Evolutionary conservation across 331 rosid species (phyloP).

Genomic region (Malus hybrid): DNA sequence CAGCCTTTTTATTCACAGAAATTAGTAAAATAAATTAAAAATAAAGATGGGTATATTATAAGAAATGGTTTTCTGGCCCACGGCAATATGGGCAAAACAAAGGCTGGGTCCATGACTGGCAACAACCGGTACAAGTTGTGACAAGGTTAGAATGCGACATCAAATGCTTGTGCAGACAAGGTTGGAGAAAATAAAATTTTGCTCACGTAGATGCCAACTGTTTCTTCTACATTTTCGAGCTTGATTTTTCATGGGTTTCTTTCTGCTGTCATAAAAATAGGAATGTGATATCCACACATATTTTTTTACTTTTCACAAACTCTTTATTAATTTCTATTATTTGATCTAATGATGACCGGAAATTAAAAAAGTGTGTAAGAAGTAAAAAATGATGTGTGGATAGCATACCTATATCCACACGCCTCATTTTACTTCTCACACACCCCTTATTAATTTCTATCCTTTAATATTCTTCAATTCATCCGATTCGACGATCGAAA

Average conservation of each 20-base stretch:
- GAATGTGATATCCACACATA: too few relatives aligned
- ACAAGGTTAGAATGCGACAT: not conserved
- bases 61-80: not conserved
- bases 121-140: not conserved
- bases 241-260: not conserved
- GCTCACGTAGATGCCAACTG: not conserved
- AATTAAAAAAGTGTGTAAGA: too few relatives aligned
- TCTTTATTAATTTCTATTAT: too few relatives aligned
- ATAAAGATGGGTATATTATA: not conserved
- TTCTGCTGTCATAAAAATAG: not conserved
- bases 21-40: not conserved
- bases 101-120: not conserved
- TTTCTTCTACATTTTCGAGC: not conserved
- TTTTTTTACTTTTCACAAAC: too few relatives aligned
- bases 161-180: not conserved
- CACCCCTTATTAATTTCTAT: too few relatives aligned
- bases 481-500: fast-evolving
- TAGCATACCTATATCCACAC: too few relatives aligned
- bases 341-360: too few relatives aligned
- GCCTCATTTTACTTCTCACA: too few relatives aligned
- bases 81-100: not conserved
- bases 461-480: fast-evolving
- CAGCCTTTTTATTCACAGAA: too few relatives aligned
- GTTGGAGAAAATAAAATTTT: not conserved
- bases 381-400: too few relatives aligned